These are phyloP conservation scores for Wallacemonas rigidus DNA, from an alignment of 208 protist species.

Conservation along the genomic window DNA sequence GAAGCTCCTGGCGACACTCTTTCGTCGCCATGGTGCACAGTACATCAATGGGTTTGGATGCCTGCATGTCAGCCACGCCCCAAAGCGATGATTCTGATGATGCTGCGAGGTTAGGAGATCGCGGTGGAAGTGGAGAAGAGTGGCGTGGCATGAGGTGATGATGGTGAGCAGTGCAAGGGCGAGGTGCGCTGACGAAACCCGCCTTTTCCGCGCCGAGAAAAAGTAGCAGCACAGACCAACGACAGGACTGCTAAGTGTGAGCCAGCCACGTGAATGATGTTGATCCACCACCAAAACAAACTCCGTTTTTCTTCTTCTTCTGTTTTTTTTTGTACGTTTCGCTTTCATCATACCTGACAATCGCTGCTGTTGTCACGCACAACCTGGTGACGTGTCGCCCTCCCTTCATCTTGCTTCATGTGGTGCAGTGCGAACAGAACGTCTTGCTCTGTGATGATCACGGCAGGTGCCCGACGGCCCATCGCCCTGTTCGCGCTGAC, in stretches of 20 bases:
- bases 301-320: not conserved
- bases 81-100: too few relatives aligned
- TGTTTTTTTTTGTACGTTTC: not conserved
- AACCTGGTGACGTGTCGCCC: too few relatives aligned
- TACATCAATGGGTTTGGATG: conserved; percentile 36
- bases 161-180: too few relatives aligned
- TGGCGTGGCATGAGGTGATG: not conserved
- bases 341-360: not conserved
- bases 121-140: not conserved
- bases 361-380: not conserved
- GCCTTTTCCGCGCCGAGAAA: too few relatives aligned
- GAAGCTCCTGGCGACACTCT: conserved; percentile 80
- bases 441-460: conserved; percentile 47
- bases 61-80: not conserved
- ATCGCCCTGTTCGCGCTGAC: not conserved
- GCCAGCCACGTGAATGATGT: too few relatives aligned
- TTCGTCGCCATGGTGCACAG: conserved; percentile 82
- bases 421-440: conserved; percentile 50
- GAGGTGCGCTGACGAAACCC: too few relatives aligned
- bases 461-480: not conserved
- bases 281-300: too few relatives aligned
- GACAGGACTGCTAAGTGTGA: too few relatives aligned
- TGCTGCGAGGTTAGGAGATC: too few relatives aligned
- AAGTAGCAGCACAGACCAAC: too few relatives aligned
- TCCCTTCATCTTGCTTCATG: not conserved